Percentiles rank a stretch among this genome's conserved stretches.
phyloP scores from a whole-genome alignment of 257 asterid species.

The Voacanga thouarsii region DNA sequence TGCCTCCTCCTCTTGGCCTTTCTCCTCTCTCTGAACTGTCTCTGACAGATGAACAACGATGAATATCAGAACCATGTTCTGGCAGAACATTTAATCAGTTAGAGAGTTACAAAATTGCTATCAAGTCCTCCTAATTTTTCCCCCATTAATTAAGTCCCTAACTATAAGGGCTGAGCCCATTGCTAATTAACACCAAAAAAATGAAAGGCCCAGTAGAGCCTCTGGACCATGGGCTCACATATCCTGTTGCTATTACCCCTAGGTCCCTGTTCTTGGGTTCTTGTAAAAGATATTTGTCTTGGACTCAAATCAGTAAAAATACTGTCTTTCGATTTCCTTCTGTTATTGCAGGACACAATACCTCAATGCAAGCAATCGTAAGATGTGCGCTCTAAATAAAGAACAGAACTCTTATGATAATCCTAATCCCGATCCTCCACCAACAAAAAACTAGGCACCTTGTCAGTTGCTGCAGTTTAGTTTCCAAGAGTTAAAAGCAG shows the following conservation, averaged over 20 bases:
- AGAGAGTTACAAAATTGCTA: too few relatives aligned
- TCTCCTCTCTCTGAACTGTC: too few relatives aligned
- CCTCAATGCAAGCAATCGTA: conserved; percentile 79
- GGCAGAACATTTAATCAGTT: too few relatives aligned
- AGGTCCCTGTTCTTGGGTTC: background rate
- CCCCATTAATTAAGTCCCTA: too few relatives aligned
- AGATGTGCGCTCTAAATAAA: conserved; percentile 76
- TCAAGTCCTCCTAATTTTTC: too few relatives aligned
- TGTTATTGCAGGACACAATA: conserved; percentile 58
- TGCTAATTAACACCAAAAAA: too few relatives aligned
- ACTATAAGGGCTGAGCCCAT: too few relatives aligned
- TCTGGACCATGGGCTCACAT: too few relatives aligned
- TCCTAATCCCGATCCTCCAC: conserved; percentile 33
- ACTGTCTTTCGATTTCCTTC: conserved; percentile 9
- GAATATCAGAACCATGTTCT: too few relatives aligned
- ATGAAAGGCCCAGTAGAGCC: too few relatives aligned
- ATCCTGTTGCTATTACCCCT: background rate
- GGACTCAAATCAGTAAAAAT: background rate
- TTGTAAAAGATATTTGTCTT: background rate
- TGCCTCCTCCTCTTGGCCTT: too few relatives aligned
- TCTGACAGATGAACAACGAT: too few relatives aligned
- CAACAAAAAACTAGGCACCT: conserved; percentile 36
- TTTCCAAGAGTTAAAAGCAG: conserved; percentile 84
- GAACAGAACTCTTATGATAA: conserved; percentile 49
- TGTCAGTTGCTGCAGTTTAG: conserved; percentile 70